These are phyloP conservation scores for Cymbidium sinense DNA, from an alignment of 106 monocot genomes.

Conservation along the genomic window DNA sequence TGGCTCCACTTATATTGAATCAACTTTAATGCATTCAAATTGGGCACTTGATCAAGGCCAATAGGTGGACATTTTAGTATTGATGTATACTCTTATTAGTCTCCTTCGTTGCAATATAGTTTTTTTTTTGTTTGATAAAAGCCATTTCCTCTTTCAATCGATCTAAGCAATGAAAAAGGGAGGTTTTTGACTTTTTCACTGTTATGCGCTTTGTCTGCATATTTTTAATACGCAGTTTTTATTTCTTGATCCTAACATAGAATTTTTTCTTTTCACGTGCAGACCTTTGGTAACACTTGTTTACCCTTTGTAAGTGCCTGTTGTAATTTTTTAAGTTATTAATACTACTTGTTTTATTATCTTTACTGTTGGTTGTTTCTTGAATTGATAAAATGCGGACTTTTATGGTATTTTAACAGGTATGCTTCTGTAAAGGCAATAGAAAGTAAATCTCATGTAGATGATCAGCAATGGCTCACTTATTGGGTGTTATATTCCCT, in stretches of 20 bases:
- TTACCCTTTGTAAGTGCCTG: conserved; percentile 85
- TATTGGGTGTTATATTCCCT: conserved; percentile 84
- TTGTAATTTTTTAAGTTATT: background rate
- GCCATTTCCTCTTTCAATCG: background rate
- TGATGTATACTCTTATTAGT: background rate
- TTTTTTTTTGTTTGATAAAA: background rate
- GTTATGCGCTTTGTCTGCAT: background rate
- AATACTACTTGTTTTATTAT: background rate
- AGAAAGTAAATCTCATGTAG: conserved; percentile 79
- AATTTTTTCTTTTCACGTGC: conserved; percentile 19
- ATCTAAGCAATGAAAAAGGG: background rate
- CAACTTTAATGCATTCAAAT: no score
- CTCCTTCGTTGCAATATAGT: background rate
- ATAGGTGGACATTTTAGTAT: conserved; percentile 1
- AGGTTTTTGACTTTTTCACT: background rate
- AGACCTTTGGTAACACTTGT: conserved; percentile 86
- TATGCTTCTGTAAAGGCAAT: conserved; percentile 96
- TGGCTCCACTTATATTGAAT: no score
- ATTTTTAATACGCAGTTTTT: background rate
- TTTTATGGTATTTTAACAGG: conserved; percentile 26
- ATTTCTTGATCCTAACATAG: background rate
- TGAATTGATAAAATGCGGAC: conserved; percentile 2
- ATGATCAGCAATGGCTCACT: conserved; percentile 98
- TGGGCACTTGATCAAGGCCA: background rate
- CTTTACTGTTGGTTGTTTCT: background rate